Base-by-base conservation (phyloP, 192 early-diverging fungal species). In the Entophlyctis luteolus region DNA sequence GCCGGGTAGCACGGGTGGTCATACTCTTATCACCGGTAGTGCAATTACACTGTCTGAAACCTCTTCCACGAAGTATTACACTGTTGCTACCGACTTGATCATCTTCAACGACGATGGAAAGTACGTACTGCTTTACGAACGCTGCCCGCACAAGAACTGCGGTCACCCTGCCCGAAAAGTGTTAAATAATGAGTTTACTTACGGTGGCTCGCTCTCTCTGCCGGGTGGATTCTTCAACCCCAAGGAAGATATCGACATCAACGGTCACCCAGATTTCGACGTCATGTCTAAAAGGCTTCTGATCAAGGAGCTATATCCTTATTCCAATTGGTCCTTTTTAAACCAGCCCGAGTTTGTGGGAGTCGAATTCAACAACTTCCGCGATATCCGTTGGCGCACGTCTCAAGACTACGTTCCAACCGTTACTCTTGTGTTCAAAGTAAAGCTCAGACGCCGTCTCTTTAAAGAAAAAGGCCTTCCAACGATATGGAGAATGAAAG, bases 181-280 rank as follows among this genome's bases (percentile, higher is more conserved):
- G 39, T 60, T 5, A 37, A 46, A 1, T 37, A 60, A 22, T n/a
- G 1, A 8, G 10, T 28, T 25, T 45, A n/a, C 16, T 60, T 60
- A 60, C 58, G 47, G 47, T 37, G 58, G 58, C 35, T 60, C 39
- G 39, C 58, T 60, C 1, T 37, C 58, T 6, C 39, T 45, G 18
- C 58, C 58, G 18, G 58, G 58, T 6, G 58, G 58, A 16, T 60
- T 60, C 58, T 60, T 45, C 32, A 45, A 60, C 18, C 18, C 18
- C 10, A 60, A 38, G 16, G 39, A 38, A n/a, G 58, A 60, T 28
- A 12, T 5, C 6, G 18, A 14, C 16, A 23, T 16, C 32, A 45
- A 45, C 35, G 58, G 58, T 22, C 14, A 8, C 10, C 58, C 58
- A 18, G 58, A 60, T 45, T 60, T 60, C 47, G 8, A 10, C 34